Percentiles rank a stretch among this genome's conserved stretches.
Conservation (phyloP, 2,329 filamentous ascomycete species). For the Ascomycota sp. region DNA sequence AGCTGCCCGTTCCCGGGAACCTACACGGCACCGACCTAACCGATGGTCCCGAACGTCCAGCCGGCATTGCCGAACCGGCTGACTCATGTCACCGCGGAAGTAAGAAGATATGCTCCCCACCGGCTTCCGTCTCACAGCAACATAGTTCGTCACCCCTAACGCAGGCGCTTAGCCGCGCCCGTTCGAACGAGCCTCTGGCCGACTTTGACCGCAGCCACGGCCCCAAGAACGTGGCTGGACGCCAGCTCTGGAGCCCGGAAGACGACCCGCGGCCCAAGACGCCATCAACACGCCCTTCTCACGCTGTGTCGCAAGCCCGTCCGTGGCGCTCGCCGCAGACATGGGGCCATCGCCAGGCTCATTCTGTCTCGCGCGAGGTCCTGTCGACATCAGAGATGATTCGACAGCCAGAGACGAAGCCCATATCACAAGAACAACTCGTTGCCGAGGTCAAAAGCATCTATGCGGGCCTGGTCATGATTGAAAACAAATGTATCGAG, state of each 20-base stretch:
- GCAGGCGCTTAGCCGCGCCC: slow-evolving; percentile 4
- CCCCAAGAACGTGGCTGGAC: slow-evolving; percentile 5
- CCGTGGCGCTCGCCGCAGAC: slow-evolving; percentile 2
- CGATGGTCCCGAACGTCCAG: slow-evolving; percentile 2
- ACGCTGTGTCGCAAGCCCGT: background rate
- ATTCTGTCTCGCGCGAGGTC: slow-evolving; percentile 1
- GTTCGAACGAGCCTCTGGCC: slow-evolving; percentile 2
- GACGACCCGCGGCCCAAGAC: slow-evolving; percentile 5
- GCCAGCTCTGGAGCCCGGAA: slow-evolving; percentile 11
- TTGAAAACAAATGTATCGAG: slow-evolving; percentile 74
- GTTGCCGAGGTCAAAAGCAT: slow-evolving; percentile 67
- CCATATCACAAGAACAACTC: slow-evolving; percentile 60
- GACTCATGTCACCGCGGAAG: slow-evolving; percentile 4
- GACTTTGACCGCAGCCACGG: slow-evolving; percentile 8
- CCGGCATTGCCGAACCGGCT: slow-evolving; percentile 1
- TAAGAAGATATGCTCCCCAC: slow-evolving; percentile 11
- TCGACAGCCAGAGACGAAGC: slow-evolving; percentile 37
- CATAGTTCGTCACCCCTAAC: slow-evolving; percentile 5
- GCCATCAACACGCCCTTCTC: slow-evolving; percentile 1
- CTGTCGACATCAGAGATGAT: slow-evolving; percentile 3
- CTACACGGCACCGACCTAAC: background rate
- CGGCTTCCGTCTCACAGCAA: slow-evolving; percentile 5
- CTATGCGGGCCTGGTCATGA: slow-evolving; percentile 66
- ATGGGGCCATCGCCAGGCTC: background rate
- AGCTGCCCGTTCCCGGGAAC: slow-evolving; percentile 3